Evolutionary conservation across 2,329 filamentous ascomycete species (phyloP).

Genomic region (Fusarium marasasianum): DNA sequence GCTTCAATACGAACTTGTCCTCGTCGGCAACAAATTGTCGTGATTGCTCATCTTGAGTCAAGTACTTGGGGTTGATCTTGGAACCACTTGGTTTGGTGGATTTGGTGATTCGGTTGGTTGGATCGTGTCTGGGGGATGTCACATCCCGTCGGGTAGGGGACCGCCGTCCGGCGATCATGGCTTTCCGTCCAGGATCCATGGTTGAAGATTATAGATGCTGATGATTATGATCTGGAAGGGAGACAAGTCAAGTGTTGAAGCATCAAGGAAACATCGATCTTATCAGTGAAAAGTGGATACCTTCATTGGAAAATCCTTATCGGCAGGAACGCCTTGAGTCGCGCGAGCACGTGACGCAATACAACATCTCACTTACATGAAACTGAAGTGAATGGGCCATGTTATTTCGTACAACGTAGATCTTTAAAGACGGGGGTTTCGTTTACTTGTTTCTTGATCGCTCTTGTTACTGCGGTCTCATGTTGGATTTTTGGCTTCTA

Average conservation of each 20-base stretch:
- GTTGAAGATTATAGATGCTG: conserved; percentile 6
- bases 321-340: neutral
- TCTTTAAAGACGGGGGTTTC: neutral
- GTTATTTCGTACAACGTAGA: neutral
- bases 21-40: conserved; percentile 91
- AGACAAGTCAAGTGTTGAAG: neutral
- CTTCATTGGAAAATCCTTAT: conserved; percentile 18
- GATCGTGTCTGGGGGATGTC: conserved; percentile 65
- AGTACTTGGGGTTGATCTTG: conserved; percentile 53
- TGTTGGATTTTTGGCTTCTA: neutral
- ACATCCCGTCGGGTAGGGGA: conserved; percentile 59
- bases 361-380: neutral
- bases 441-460: neutral
- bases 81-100: conserved; percentile 43
- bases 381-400: neutral
- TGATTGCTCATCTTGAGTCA: conserved; percentile 81
- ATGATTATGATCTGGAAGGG: neutral
- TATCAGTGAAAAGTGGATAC: conserved; percentile 31
- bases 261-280: conserved; percentile 13
- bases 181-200: conserved; percentile 66
- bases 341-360: conserved; percentile 1
- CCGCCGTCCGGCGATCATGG: conserved; percentile 61
- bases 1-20: conserved; percentile 93
- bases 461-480: too few relatives aligned
- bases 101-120: conserved; percentile 66